These are phyloP conservation scores for cucumber (Cucumis sativus) DNA, from an alignment of 306 rosid genomes.

Conservation along the genomic window Cucumber_9930_V3 NC_026657.2:33306501-33307000, in stretches of 20 bases:
- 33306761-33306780: not conserved
- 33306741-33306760: not conserved
- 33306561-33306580: not conserved
- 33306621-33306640: not conserved
- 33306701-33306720: not conserved
- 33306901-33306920: not conserved
- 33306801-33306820: not conserved
- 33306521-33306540: not conserved
- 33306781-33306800: not conserved
- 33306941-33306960: not conserved
- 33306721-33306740: not conserved
- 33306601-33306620: not conserved
- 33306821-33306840: not conserved
- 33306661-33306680: not conserved
- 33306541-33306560: not conserved
- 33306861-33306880: not conserved
- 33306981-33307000: not conserved
- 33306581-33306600: not conserved
- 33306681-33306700: not conserved
- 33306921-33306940: not conserved
- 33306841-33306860: not conserved
- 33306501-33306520: not conserved
- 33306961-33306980: not conserved
- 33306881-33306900: not conserved
- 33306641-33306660: not conserved